Percentiles rank a stretch among this genome's conserved stretches.
These are phyloP conservation scores for Oxytropis ochrocephala DNA, from an alignment of 306 rosid species.

Conservation along the genomic window DNA sequence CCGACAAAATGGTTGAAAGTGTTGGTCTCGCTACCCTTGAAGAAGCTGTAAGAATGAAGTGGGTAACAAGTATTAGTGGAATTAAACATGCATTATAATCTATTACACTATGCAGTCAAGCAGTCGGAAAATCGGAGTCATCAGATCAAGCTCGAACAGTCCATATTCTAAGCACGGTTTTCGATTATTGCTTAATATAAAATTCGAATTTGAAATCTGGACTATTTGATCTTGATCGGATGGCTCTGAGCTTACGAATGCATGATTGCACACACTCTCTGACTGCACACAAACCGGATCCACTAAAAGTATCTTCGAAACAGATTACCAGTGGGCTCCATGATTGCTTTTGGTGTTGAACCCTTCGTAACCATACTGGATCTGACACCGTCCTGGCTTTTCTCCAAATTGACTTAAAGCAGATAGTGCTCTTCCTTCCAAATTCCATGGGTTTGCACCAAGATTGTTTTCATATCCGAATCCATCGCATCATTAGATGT, in stretches of 20 bases:
- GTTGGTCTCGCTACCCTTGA: conserved; percentile 47
- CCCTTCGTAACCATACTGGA: conserved; percentile 48
- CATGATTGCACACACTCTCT: no score
- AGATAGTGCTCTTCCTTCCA: conserved; percentile 81
- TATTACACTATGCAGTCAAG: neutral
- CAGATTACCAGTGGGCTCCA: conserved; percentile 50
- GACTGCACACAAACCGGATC: no score
- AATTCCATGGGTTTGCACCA: conserved; percentile 49
- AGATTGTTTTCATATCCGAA: conserved; percentile 28
- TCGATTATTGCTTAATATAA: no score
- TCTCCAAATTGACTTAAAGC: conserved; percentile 79
- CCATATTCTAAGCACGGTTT: no score
- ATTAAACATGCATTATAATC: neutral
- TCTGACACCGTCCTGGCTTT: conserved; percentile 54
- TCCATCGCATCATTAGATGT: conserved; percentile 42
- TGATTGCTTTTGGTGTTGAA: conserved; percentile 58
- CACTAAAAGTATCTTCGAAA: neutral
- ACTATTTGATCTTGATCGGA: no score
- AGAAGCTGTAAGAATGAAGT: conserved; percentile 43
- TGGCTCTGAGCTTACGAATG: no score
- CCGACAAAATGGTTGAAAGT: conserved; percentile 49
- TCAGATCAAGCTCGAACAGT: no score
- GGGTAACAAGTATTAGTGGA: conserved; percentile 22
- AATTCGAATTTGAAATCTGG: no score
- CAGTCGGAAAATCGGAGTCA: no score